Conservation (phyloP, 306 rosid genomes). For the Casuarina glauca region DNA sequence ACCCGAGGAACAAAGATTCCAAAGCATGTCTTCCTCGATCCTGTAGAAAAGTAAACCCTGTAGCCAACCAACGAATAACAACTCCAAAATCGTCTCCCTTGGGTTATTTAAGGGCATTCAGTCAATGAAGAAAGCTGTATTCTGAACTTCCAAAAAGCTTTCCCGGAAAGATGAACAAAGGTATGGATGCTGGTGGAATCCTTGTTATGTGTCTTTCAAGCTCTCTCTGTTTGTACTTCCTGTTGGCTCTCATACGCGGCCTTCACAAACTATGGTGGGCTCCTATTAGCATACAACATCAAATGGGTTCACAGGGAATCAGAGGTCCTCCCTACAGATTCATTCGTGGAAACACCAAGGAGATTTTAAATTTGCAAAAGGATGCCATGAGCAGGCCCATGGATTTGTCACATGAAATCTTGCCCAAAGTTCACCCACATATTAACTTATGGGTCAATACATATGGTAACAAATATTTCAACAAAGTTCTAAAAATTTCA, state of each 20-base stretch:
- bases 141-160: too few species aligned
- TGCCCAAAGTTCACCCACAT: conserved; percentile 26
- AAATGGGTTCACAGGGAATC: conserved; percentile 25
- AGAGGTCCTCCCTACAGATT: conserved; percentile 29
- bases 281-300: neutral
- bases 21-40: too few species aligned
- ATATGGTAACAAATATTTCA: neutral
- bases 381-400: conserved; percentile 12
- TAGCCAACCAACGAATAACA: too few species aligned
- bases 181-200: too few species aligned
- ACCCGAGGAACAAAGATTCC: too few species aligned
- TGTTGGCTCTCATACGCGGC: neutral
- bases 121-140: too few species aligned
- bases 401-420: conserved; percentile 17
- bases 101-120: too few species aligned
- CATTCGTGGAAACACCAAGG: conserved; percentile 28
- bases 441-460: conserved; percentile 7
- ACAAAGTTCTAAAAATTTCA: too few species aligned
- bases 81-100: too few species aligned
- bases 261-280: conserved; percentile 15
- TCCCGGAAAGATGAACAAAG: too few species aligned
- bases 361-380: conserved; percentile 13
- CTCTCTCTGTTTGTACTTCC: neutral
- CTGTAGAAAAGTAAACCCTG: too few species aligned
- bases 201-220: neutral